Evolutionary conservation across 306 rosid genomes (phyloP), one percentile per base, ranked within the genome.

Genomic region (Oemleria cerasiformis): DNA sequence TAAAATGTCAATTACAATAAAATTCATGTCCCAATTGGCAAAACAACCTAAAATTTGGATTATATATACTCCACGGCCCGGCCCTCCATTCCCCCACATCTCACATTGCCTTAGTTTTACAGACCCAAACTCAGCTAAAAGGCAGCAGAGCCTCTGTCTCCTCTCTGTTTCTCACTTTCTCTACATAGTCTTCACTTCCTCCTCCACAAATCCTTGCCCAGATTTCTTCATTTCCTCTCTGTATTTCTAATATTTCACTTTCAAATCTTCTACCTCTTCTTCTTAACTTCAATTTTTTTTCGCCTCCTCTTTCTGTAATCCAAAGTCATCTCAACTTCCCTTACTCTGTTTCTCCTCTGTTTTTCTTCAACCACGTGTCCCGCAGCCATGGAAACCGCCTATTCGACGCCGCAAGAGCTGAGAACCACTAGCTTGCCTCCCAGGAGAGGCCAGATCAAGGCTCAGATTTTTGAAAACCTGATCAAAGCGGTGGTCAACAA

Each of bases 401-500:
- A 76, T 44, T 41, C 74, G 4, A 63, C 57, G 4, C 21, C 54
- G 23, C 56, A 23, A n/a, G 48, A 39, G 57, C 55, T 19, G 59
- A 51, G 61, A 30, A 56, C 45, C 8, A 7, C 71, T 16, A 7
- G 20, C 7, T 14, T 39, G 7, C 39, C 70, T 0, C 77, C 72
- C 0, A 72, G 19, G 20, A 60, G 87, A 4, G 87, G 87, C 14
- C 19, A 58, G 57, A 73, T 83, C 71, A 83, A 79, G 42, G 75
- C 13, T 51, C 50, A 61, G 20, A 77, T 79, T 23, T 40, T 79
- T 21, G 56, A 19, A 44, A 38, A 10, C 70, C 56, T 83, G 17
- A 12, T 73, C 40, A 77, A 83, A 7, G 53, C 68, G 0, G 44
- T 67, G 11, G 42, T 16, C 48, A 62, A 61, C 64, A 19, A 39